These are phyloP conservation scores for Nasturtium officinale DNA, from an alignment of 345 rosid genomes.

Conservation along the genomic window DNA sequence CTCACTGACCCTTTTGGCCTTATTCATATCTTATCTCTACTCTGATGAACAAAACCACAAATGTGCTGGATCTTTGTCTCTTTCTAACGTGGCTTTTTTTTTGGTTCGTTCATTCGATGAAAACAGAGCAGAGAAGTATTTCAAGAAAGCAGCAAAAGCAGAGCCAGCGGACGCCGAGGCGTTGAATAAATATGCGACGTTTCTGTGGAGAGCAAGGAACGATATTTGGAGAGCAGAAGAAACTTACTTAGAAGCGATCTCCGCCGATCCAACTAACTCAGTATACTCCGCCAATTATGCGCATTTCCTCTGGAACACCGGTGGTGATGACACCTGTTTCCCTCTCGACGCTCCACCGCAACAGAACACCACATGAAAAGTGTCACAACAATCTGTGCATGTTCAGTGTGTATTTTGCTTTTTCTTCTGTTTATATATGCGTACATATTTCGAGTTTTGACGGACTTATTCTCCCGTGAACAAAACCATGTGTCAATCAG, in stretches of 20 bases:
- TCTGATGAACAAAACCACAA: slow-evolving; percentile 12
- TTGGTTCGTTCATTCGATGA: background rate
- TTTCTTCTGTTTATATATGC: slow-evolving; percentile 15
- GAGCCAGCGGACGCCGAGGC: slow-evolving; percentile 84
- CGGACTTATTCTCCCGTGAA: slow-evolving; percentile 14
- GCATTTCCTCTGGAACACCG: slow-evolving; percentile 93
- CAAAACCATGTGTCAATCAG: slow-evolving; percentile 21
- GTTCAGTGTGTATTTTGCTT: slow-evolving; percentile 34
- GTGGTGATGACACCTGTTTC: slow-evolving; percentile 95
- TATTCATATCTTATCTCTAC: slow-evolving; percentile 34
- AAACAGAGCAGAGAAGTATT: slow-evolving; percentile 84
- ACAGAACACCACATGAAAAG: slow-evolving; percentile 28
- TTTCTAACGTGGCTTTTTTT: slow-evolving; percentile 30
- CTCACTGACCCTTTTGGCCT: slow-evolving; percentile 13
- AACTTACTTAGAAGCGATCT: slow-evolving; percentile 78
- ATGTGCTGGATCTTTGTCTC: slow-evolving; percentile 26
- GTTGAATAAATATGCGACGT: slow-evolving; percentile 73
- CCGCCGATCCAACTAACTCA: slow-evolving; percentile 74
- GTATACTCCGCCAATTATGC: slow-evolving; percentile 80
- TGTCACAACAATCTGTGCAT: slow-evolving; percentile 15
- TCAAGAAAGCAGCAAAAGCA: slow-evolving; percentile 67
- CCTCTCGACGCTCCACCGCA: slow-evolving; percentile 55
- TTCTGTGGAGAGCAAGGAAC: slow-evolving; percentile 74
- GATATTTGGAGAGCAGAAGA: slow-evolving; percentile 95
- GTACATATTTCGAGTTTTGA: slow-evolving; percentile 25